Evolutionary conservation across 768 basidiomycete species (phyloP), one percentile per base, ranked within the genome.

Genomic region (Rhodotorula kratochvilovae): DNA sequence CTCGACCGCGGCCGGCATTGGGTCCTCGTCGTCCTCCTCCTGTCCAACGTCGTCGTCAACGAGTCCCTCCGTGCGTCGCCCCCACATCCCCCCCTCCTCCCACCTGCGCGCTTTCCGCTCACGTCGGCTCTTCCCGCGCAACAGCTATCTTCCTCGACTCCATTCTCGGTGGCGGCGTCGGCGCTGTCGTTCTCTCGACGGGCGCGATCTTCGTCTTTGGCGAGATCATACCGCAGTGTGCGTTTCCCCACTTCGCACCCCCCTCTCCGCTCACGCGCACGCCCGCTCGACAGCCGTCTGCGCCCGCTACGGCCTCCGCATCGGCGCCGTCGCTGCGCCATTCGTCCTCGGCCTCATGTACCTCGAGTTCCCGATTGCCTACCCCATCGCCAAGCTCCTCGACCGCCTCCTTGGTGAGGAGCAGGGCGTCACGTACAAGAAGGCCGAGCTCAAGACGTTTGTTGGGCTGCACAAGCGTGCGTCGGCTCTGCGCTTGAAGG

Each of bases 21-120:
- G 95, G 92, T 97, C 21, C 85, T 98, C 16, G 94, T 96, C 62
- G 90, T 92, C 15, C 84, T 98, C 3, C 84, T 98, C 4, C 83
- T 97, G 1, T 86, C 89, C 67, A 96, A 97, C 79, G 93, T 96
- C 48, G 80, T 82, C 63, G 79, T 81, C 61, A 80, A 83, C 77
- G 82, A 83, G 68, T 81, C 80, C 3, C 77, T 83, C 1, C 82
- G 63, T 67, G 19, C 16, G 73, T 50, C 25, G 5, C 33, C 35
- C 39, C 19, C 13, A n/a, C 31, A 6, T 21, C 25, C 21, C 31
- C 19, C 8, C 25, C n/a, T 23, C 17, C n/a, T n/a, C n/a, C n/a
- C n/a, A n/a, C n/a, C n/a, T n/a, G 17, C 10, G 27, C 4, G 42
- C 1, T n/a, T 54, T 29, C 3, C n/a, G n/a, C 17, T 46, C 51